Conservation (phyloP, 2,329 filamentous ascomycete genomes). For the Phialocephala subalpina region DNA sequence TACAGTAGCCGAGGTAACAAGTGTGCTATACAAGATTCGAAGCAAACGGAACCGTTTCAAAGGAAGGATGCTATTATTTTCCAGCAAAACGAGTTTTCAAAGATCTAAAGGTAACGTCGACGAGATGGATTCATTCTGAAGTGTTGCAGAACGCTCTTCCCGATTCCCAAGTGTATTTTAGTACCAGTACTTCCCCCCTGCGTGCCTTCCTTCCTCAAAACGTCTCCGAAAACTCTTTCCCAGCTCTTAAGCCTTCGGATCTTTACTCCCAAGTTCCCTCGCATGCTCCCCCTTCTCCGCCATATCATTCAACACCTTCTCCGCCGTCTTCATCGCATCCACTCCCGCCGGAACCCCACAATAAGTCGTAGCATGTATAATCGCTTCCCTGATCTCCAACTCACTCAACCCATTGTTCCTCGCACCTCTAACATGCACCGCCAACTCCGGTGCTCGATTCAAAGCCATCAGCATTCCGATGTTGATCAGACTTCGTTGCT, state of each 20-base stretch:
- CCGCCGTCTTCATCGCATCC: conserved; percentile 47
- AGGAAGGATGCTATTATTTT: neutral
- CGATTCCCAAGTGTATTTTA: too few relatives aligned
- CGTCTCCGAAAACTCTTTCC: neutral
- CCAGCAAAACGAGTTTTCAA: too few relatives aligned
- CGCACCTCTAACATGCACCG: conserved; percentile 67
- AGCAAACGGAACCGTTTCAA: neutral
- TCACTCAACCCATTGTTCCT: conserved; percentile 69
- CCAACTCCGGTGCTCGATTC: conserved; percentile 66
- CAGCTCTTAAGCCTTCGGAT: neutral
- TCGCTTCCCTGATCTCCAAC: conserved; percentile 68
- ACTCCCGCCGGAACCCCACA: conserved; percentile 54
- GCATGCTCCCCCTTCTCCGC: conserved; percentile 31
- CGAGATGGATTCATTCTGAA: too few relatives aligned
- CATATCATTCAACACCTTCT: conserved; percentile 43
- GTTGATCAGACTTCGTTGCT: conserved; percentile 68
- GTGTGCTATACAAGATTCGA: neutral
- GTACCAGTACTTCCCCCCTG: too few relatives aligned
- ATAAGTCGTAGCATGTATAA: conserved; percentile 55
- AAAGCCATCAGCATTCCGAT: conserved; percentile 71
- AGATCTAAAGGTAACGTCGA: too few relatives aligned
- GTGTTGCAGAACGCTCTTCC: too few relatives aligned
- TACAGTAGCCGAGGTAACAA: neutral
- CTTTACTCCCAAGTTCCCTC: conserved; percentile 21
- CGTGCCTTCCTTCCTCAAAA: too few relatives aligned